Conservation (phyloP, 2,329 filamentous ascomycete species). For the Trichocomaceae sp. region DNA sequence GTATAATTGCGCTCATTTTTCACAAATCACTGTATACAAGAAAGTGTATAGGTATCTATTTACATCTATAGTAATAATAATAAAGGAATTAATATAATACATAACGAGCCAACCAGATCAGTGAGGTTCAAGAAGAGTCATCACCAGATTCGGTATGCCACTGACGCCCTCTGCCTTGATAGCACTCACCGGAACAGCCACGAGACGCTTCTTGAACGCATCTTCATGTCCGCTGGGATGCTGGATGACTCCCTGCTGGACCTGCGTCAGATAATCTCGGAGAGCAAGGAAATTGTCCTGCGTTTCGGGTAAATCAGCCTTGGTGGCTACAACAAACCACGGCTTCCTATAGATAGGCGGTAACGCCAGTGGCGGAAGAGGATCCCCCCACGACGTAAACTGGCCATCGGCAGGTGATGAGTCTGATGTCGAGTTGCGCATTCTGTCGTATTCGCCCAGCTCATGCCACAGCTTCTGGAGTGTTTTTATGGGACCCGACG, state of each 20-base stretch:
- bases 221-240: constrained; percentile 70
- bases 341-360: constrained; percentile 87
- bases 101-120: background rate
- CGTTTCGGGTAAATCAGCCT: constrained; percentile 75
- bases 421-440: constrained; percentile 65
- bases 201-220: constrained; percentile 53
- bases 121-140: constrained; percentile 34
- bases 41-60: background rate
- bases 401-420: constrained; percentile 55
- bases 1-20: background rate
- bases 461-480: constrained; percentile 83
- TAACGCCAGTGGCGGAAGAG: constrained; percentile 44
- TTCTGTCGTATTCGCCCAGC: constrained; percentile 78
- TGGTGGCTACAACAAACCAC: constrained; percentile 94
- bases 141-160: constrained; percentile 36
- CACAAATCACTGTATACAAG: too few species aligned
- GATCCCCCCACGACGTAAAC: constrained; percentile 46
- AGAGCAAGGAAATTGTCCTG: constrained; percentile 68
- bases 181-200: constrained; percentile 79
- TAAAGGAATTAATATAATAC: background rate
- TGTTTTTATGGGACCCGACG: constrained; percentile 65
- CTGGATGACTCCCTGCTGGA: constrained; percentile 55
- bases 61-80: background rate
- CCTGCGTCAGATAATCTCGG: constrained; percentile 60
- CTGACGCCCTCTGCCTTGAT: constrained; percentile 80